Conservation (phyloP, 2,329 filamentous ascomycete species). For the Chaetomiaceae sp. region DNA sequence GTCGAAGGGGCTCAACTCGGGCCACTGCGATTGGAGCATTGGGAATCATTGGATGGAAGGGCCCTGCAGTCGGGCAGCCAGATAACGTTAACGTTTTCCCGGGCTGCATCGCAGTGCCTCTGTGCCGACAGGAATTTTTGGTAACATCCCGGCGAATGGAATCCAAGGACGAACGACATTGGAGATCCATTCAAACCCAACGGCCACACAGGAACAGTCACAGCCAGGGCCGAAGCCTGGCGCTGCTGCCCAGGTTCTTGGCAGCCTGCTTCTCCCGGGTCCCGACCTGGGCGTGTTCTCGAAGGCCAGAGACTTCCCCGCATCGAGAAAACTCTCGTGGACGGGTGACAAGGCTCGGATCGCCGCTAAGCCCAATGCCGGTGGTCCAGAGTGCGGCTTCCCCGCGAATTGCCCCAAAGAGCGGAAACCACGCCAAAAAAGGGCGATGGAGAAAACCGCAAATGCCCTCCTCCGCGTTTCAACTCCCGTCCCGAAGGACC, state of each 20-base stretch:
- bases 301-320: slow-evolving; percentile 19
- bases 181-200: too few relatives aligned
- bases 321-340: slow-evolving; percentile 19
- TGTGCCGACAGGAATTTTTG: too few relatives aligned
- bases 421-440: slow-evolving; percentile 3
- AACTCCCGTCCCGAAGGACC: slow-evolving; percentile 1
- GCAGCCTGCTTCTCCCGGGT: slow-evolving; percentile 24
- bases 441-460: not conserved
- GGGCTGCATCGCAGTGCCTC: too few relatives aligned
- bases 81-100: too few relatives aligned
- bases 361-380: slow-evolving; percentile 15
- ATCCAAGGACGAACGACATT: too few relatives aligned
- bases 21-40: slow-evolving; percentile 4
- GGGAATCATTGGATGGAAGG: not conserved
- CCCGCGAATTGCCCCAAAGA: slow-evolving; percentile 13
- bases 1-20: slow-evolving; percentile 4
- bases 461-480: not conserved
- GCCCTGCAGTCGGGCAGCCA: not conserved
- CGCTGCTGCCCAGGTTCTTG: slow-evolving; percentile 26
- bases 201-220: too few relatives aligned
- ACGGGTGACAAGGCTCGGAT: slow-evolving; percentile 20
- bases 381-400: slow-evolving; percentile 8
- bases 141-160: too few relatives aligned
- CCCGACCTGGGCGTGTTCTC: slow-evolving; percentile 12
- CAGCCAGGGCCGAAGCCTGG: too few relatives aligned